Evolutionary conservation across 2,329 filamentous ascomycete genomes (phyloP).

Genomic region (Pseudocercospora cruenta): DNA sequence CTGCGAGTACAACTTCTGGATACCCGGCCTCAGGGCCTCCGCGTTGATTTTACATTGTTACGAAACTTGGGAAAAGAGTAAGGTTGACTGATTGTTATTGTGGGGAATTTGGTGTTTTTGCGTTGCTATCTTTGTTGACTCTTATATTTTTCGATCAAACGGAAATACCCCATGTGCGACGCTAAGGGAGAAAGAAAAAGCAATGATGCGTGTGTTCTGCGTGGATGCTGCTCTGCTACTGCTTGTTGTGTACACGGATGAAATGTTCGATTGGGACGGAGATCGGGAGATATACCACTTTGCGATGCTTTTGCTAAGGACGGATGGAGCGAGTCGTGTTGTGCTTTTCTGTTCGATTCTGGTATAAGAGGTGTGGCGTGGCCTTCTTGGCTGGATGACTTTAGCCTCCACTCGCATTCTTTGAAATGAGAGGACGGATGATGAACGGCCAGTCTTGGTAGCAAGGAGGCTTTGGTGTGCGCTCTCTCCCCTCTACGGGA

Average conservation of each 20-base stretch:
- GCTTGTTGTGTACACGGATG: slow-evolving; percentile 5
- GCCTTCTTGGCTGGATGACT: slow-evolving; percentile 1
- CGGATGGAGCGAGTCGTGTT: not conserved
- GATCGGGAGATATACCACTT: slow-evolving; percentile 9
- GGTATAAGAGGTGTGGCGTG: not conserved
- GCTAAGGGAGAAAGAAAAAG: slow-evolving; percentile 24
- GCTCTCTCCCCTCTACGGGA: not conserved
- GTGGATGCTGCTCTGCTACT: slow-evolving; percentile 5
- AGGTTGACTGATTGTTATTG: slow-evolving; percentile 19
- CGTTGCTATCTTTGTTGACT: slow-evolving; percentile 10
- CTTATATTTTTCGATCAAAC: slow-evolving; percentile 24
- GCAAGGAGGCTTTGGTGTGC: not conserved
- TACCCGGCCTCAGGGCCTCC: slow-evolving; percentile 45
- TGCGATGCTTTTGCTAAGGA: not conserved
- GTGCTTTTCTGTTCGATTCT: not conserved
- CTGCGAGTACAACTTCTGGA: slow-evolving; percentile 40
- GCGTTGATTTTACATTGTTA: slow-evolving; percentile 35
- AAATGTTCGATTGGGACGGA: slow-evolving; percentile 5
- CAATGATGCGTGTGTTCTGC: slow-evolving; percentile 19
- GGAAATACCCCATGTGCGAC: slow-evolving; percentile 24
- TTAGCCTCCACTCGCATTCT: not conserved
- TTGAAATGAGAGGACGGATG: not conserved
- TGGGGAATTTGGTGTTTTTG: slow-evolving; percentile 3
- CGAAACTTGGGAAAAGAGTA: slow-evolving; percentile 13
- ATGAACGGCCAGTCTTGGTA: slow-evolving; percentile 5